Evolutionary conservation across 179 eudicot species (phyloP).

Genomic region (Beta lomatogona): DNA sequence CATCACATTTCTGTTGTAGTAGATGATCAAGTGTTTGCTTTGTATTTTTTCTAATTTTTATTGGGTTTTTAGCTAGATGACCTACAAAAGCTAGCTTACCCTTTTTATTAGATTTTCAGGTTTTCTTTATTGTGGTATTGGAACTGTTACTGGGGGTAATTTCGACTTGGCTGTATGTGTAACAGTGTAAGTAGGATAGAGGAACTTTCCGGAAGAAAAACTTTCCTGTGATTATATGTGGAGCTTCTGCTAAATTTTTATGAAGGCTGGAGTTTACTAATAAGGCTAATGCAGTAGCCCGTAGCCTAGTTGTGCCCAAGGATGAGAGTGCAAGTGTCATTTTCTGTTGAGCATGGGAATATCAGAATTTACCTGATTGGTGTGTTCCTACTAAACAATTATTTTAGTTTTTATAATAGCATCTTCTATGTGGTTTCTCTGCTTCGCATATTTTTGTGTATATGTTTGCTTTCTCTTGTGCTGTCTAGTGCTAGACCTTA

Average conservation of each 20-base stretch:
- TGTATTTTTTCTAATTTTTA: neutral
- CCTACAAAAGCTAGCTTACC: too few species aligned
- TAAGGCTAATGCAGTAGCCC: neutral
- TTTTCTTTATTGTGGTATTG: too few species aligned
- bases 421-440: neutral
- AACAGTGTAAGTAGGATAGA: neutral
- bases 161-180: too few species aligned
- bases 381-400: neutral
- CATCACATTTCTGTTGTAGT: neutral
- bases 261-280: neutral
- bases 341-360: neutral
- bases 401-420: neutral
- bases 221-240: neutral
- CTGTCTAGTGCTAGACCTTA: neutral
- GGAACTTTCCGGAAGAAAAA: neutral
- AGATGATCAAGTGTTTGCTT: neutral
- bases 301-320: neutral
- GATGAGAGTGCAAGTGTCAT: neutral
- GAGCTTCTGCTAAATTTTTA: neutral
- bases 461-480: neutral
- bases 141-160: too few species aligned
- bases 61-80: neutral
- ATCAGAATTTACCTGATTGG: neutral
- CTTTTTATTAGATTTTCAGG: too few species aligned
- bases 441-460: neutral